Evolutionary conservation across 1,284 basidiomycete species (phyloP), one percentile per base, ranked within the genome.

Genomic region (Coniophora puteana): DNA sequence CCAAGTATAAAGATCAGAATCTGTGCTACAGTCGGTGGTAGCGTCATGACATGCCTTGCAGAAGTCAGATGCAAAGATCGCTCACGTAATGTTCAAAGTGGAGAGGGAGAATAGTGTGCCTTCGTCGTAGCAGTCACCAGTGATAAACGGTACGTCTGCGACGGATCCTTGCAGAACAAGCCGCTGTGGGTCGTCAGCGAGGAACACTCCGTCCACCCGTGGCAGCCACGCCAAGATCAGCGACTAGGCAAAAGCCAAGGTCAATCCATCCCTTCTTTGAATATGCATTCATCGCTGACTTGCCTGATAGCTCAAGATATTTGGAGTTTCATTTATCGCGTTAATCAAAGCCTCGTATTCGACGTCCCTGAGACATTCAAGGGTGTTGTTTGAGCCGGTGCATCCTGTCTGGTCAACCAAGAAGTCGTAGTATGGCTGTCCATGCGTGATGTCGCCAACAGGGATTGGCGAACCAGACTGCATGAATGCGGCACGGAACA

Each of bases 401-500:
- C 69, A 69, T 1, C 59, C 61, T 0, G 59, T 52, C 26, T 53
- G 38, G 6, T 46, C 26, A 4, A 72, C 57, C 8, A 71, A 18
- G 4, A 38, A 38, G 40, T 68, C 61, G 39, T 58, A 69, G 45
- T 56, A 53, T 4, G 35, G 38, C 8, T 73, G 68, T 4, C 62
- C 67, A 23, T 59, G 49, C 2, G 63, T 63, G 27, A 76, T 69
- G 32, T 67, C 65, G 8, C 66, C 65, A 12, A 67, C 58, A 8
- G 71, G 69, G 12, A 64, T 53, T 1, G 71, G 68, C 7, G 70
- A 63, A 4, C 76, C 74, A 12, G 74, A 76, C 52, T 74, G 55
- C 75, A 78, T 75, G 49, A 76, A 68, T 3, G 61, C 72, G 8
- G 62, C 72, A 3, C 67, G 68, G 61, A 79, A 80, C 4, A 78